Percentiles rank a stretch among this genome's conserved stretches.
phyloP scores from a whole-genome alignment of 2,329 filamentous ascomycete genomes.

The Penicillium verrucosum region DNA sequence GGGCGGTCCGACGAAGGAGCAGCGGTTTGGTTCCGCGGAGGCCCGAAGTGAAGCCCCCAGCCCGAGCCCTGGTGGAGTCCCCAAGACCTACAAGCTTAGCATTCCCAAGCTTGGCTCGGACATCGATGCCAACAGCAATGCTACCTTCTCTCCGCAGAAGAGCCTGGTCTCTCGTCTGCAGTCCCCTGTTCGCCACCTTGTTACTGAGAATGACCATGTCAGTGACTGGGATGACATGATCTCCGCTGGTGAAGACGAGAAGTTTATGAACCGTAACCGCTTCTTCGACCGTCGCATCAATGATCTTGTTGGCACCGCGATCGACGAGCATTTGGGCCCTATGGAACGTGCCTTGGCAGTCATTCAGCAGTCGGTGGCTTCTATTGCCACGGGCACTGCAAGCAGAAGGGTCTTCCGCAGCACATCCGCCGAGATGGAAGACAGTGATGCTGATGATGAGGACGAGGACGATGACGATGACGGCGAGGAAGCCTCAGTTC shows the following conservation, averaged over 20 bases:
- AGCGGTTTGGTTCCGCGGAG: slow-evolving; percentile 51
- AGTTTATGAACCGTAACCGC: slow-evolving; percentile 72
- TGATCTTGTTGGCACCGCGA: slow-evolving; percentile 71
- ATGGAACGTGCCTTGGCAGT: slow-evolving; percentile 73
- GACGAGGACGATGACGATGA: slow-evolving; percentile 69
- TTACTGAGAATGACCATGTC: slow-evolving; percentile 59
- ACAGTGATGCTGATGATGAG: slow-evolving; percentile 93
- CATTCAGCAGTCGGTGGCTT: slow-evolving; percentile 68
- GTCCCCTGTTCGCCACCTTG: slow-evolving; percentile 61
- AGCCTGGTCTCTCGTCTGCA: slow-evolving; percentile 55
- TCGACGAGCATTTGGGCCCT: slow-evolving; percentile 74
- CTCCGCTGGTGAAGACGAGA: slow-evolving; percentile 76
- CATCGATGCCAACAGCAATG: slow-evolving; percentile 39
- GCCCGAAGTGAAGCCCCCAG: slow-evolving; percentile 68
- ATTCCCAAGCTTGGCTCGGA: slow-evolving; percentile 38
- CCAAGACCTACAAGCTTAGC: slow-evolving; percentile 46
- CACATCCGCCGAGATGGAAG: slow-evolving; percentile 63
- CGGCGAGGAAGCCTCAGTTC: slow-evolving; percentile 52
- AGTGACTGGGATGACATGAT: slow-evolving; percentile 94
- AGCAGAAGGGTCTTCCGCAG: slow-evolving; percentile 61
- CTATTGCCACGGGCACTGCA: slow-evolving; percentile 56
- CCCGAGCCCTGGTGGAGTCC: slow-evolving; percentile 62
- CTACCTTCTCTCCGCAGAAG: slow-evolving; percentile 59
- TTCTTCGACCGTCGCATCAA: slow-evolving; percentile 94
- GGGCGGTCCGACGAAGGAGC: slow-evolving; percentile 52